Conservation (phyloP, 331 rosid genomes). For the Pyracantha coccinea region DNA sequence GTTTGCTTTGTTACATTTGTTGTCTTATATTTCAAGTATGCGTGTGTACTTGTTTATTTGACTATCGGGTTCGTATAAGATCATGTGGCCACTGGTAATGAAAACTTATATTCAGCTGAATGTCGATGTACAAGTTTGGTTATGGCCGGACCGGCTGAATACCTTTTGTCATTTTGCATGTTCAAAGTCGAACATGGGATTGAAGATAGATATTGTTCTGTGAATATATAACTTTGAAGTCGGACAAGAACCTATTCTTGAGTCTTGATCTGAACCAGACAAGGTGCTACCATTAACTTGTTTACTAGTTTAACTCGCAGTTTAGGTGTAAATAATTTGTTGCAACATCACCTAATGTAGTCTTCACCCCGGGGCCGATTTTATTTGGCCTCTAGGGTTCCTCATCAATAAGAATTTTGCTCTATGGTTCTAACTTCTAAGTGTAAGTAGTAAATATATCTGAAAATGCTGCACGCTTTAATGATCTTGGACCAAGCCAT, state of each 20-base stretch:
- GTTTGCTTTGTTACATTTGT: background rate
- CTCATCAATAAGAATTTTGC: background rate
- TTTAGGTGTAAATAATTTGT: background rate
- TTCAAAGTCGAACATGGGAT: background rate
- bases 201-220: background rate
- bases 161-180: background rate
- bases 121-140: background rate
- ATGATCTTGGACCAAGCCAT: background rate
- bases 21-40: background rate
- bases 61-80: background rate
- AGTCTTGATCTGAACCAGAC: background rate
- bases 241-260: background rate
- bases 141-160: background rate
- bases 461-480: background rate
- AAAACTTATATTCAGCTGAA: background rate
- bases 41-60: background rate
- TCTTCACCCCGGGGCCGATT: background rate
- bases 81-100: background rate
- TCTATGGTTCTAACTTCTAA: background rate
- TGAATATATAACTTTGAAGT: background rate
- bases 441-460: background rate
- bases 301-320: background rate
- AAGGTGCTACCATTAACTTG: background rate
- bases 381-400: too few relatives aligned
- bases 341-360: too few relatives aligned